These are phyloP conservation scores for Orbilia ellipsospora DNA, from an alignment of 2,329 filamentous ascomycete genomes.

Conservation along the genomic window DNA sequence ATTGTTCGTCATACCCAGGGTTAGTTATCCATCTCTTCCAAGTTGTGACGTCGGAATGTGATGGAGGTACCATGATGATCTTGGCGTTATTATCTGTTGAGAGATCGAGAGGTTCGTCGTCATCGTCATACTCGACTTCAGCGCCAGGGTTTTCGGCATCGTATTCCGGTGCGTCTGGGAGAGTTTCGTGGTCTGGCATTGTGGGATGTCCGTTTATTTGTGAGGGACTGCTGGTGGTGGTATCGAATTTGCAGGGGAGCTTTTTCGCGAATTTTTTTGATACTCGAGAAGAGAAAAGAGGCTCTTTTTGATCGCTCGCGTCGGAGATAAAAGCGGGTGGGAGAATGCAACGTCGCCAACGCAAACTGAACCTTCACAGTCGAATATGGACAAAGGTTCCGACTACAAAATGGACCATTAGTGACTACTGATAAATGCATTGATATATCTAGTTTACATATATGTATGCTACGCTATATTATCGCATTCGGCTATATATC, in stretches of 20 bases:
- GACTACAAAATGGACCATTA: too few species aligned
- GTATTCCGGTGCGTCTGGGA: conserved; percentile 51
- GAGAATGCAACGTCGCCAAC: conserved; percentile 21
- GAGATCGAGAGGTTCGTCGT: conserved; percentile 50
- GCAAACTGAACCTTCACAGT: not conserved
- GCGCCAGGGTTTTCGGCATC: conserved; percentile 38
- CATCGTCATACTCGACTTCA: conserved; percentile 30
- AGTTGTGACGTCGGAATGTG: not conserved
- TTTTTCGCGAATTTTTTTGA: conserved; percentile 16
- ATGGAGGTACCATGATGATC: conserved; percentile 42
- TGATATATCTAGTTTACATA: not conserved
- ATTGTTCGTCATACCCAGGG: not conserved
- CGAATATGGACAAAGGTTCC: too few species aligned
- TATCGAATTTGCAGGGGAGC: conserved; percentile 15
- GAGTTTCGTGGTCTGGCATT: conserved; percentile 54
- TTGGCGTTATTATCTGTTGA: conserved; percentile 51
- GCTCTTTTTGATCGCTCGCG: not conserved
- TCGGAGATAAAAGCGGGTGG: conserved; percentile 6
- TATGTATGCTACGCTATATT: not conserved
- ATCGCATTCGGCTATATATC: conserved; percentile 26
- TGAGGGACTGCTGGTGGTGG: not conserved
- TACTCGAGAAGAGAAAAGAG: not conserved
- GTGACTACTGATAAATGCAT: too few species aligned
- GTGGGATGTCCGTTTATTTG: not conserved
- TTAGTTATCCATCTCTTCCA: conserved; percentile 1